Evolutionary conservation across 192 early-diverging fungal species (phyloP).

Genomic region (Umbelopsis sp.): DNA sequence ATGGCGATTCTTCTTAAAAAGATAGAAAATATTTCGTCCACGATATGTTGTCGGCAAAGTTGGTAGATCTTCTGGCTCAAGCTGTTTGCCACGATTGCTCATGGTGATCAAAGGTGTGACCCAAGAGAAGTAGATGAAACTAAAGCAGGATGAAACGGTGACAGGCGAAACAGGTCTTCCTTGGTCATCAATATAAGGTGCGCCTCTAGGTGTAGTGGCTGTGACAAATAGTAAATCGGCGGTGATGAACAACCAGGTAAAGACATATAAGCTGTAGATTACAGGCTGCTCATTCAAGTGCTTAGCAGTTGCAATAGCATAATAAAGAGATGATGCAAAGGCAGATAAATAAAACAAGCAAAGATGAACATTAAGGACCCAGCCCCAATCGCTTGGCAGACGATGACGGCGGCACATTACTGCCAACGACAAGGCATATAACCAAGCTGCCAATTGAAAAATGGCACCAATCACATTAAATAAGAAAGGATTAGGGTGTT

Average conservation of each 20-base stretch:
- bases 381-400: conserved; percentile 33
- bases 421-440: conserved; percentile 29
- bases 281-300: not conserved
- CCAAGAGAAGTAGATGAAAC: conserved; percentile 30
- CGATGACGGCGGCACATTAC: conserved; percentile 31
- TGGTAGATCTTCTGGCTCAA: conserved; percentile 32
- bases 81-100: conserved; percentile 7
- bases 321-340: conserved; percentile 18
- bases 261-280: conserved; percentile 13
- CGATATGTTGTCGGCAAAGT: conserved; percentile 31
- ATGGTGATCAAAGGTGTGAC: conserved; percentile 31
- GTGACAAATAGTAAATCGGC: conserved; percentile 29
- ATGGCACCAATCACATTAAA: conserved; percentile 12
- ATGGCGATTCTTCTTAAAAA: conserved; percentile 27
- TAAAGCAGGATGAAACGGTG: conserved; percentile 35
- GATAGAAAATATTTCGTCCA: conserved; percentile 34
- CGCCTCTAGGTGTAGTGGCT: conserved; percentile 31
- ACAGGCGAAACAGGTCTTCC: conserved; percentile 27
- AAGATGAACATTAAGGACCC: conserved; percentile 40
- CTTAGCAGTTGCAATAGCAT: not conserved
- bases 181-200: conserved; percentile 28
- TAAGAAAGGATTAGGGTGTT: not conserved
- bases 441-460: conserved; percentile 28
- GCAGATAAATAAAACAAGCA: conserved; percentile 30
- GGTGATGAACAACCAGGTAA: conserved; percentile 3